phyloP scores from a whole-genome alignment of 2,329 filamentous ascomycete species.

The Bipolaris cookei region DNA sequence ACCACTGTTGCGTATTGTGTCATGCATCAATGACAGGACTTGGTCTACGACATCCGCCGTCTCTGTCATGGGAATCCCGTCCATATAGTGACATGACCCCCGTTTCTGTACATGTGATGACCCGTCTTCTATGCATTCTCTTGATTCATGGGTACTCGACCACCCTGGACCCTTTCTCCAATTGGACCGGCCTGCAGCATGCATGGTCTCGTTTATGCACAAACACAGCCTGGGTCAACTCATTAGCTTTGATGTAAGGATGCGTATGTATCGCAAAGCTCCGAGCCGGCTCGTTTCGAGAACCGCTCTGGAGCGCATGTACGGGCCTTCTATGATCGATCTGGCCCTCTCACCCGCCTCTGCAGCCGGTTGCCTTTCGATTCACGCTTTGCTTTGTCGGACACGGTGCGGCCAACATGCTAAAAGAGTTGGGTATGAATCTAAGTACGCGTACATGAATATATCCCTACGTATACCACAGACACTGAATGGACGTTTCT shows the following conservation, averaged over 20 bases:
- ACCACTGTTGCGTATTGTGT: conserved; percentile 9
- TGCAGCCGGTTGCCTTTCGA: conserved; percentile 7
- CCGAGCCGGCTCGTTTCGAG: conserved; percentile 13
- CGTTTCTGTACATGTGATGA: conserved; percentile 1
- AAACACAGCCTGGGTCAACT: conserved; percentile 6
- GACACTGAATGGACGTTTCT: not conserved
- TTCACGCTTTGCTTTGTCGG: conserved; percentile 3
- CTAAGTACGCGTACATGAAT: not conserved
- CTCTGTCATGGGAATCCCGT: not conserved
- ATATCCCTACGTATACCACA: conserved; percentile 6
- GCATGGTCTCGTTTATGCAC: conserved; percentile 23
- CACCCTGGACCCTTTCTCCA: not conserved
- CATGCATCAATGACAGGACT: not conserved
- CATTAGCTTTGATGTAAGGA: conserved; percentile 7
- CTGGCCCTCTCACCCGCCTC: conserved; percentile 1
- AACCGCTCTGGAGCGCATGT: conserved; percentile 1
- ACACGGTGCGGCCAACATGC: conserved; percentile 4
- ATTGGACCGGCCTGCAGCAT: conserved; percentile 12
- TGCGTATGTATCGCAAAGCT: not conserved
- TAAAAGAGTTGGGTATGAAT: conserved; percentile 6
- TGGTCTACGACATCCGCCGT: not conserved
- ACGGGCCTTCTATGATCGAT: conserved; percentile 14
- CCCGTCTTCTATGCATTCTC: not conserved
- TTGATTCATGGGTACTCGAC: conserved; percentile 8
- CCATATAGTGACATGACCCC: not conserved